phyloP scores from a whole-genome alignment of 441 rosid genomes.

The Adansonia grandidieri region DNA sequence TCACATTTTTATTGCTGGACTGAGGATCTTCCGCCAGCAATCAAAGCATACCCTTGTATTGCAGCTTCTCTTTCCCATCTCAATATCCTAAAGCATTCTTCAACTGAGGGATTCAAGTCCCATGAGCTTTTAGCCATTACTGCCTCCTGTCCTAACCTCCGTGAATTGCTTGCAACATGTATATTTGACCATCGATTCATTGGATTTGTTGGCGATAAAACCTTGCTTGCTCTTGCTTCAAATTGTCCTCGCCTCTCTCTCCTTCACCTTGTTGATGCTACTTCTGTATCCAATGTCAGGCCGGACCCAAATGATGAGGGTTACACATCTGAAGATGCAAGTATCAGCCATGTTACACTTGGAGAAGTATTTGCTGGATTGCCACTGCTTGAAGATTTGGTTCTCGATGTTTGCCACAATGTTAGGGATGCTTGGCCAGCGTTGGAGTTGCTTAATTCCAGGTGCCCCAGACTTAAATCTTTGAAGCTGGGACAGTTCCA shows the following conservation, averaged over 20 bases:
- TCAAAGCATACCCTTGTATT: conserved; percentile 46
- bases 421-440: conserved; percentile 60
- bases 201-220: conserved; percentile 71
- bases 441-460: conserved; percentile 52
- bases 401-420: conserved; percentile 67
- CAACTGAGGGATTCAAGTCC: conserved; percentile 73
- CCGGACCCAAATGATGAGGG: conserved; percentile 49
- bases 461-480: conserved; percentile 45
- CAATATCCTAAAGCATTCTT: conserved; percentile 65
- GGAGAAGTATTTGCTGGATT: conserved; percentile 56
- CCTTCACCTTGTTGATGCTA: conserved; percentile 68
- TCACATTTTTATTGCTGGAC: conserved; percentile 85
- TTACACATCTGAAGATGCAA: conserved; percentile 55
- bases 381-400: conserved; percentile 64
- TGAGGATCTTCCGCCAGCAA: conserved; percentile 77
- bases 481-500: conserved; percentile 76
- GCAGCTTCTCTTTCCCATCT: conserved; percentile 55
- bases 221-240: conserved; percentile 57
- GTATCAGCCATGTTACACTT: conserved; percentile 46
- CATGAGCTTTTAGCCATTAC: conserved; percentile 63
- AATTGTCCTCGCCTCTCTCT: conserved; percentile 62
- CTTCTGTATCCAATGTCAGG: conserved; percentile 47
- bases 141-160: conserved; percentile 62
- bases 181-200: conserved; percentile 73
- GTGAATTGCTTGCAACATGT: conserved; percentile 63